Percentiles rank a stretch among this genome's conserved stretches.
Conservation (phyloP, 208 protist genomes). For the Trypanosoma scelopori region DNA sequence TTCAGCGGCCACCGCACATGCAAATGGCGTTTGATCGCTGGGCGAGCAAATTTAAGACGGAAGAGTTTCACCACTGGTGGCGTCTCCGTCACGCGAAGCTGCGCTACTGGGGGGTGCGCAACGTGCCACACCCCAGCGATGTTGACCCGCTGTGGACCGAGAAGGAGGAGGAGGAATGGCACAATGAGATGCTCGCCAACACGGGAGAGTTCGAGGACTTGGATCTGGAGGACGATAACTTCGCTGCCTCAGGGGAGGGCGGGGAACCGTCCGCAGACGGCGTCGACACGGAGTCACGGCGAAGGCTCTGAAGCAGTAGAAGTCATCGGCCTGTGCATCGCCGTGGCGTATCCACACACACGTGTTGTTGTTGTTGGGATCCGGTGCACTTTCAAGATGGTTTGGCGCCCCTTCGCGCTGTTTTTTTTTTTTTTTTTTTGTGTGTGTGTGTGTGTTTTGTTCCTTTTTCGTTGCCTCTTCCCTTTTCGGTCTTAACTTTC, state of each 20-base stretch:
- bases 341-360: no score
- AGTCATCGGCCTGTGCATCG: no score
- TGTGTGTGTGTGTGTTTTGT: no score
- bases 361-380: no score
- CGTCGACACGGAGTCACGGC: constrained; percentile 30
- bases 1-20: constrained; percentile 90
- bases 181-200: constrained; percentile 89
- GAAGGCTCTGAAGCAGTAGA: constrained; percentile 12
- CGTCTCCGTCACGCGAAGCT: constrained; percentile 87
- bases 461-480: no score
- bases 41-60: constrained; percentile 91
- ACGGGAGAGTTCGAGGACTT: constrained; percentile 87
- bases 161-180: constrained; percentile 92
- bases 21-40: constrained; percentile 92
- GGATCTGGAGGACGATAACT: constrained; percentile 79
- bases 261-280: constrained; percentile 24
- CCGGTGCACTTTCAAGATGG: no score
- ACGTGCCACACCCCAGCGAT: constrained; percentile 90
- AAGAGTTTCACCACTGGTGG: constrained; percentile 93
- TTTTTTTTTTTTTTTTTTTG: no score
- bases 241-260: constrained; percentile 61
- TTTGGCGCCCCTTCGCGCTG: no score
- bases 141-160: constrained; percentile 91
- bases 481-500: no score
- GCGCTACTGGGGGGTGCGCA: constrained; percentile 89